Conservation (phyloP, 148 eudicot genomes). For the Amaranthus hypochondriacus region DNA sequence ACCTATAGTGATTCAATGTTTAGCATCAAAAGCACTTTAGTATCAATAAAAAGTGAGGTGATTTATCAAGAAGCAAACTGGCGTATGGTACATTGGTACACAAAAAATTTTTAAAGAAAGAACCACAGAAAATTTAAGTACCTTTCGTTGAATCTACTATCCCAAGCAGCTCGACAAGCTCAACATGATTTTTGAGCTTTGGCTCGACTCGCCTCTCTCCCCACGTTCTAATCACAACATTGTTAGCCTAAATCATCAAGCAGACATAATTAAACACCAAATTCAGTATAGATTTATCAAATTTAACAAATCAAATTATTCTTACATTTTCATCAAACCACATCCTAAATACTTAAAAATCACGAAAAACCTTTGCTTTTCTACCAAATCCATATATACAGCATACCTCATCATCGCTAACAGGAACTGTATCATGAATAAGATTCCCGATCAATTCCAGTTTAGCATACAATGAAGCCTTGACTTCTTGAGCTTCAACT, state of each 20-base stretch:
- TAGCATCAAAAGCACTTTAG: not conserved
- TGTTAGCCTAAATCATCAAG: conserved; percentile 46
- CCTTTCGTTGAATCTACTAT: conserved; percentile 81
- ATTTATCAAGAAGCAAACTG: not conserved
- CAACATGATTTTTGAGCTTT: conserved; percentile 78
- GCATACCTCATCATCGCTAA: conserved; percentile 70
- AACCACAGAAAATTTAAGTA: conserved; percentile 7
- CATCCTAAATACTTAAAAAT: not conserved
- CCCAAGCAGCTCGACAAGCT: conserved; percentile 88
- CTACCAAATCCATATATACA: not conserved
- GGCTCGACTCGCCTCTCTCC: conserved; percentile 61
- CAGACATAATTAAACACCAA: not conserved
- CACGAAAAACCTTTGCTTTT: not conserved
- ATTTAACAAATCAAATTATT: not conserved
- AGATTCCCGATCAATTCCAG: conserved; percentile 70
- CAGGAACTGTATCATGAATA: conserved; percentile 84
- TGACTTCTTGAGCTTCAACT: conserved; percentile 64
- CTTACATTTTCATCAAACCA: not conserved
- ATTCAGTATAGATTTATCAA: not conserved
- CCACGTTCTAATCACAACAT: conserved; percentile 66
- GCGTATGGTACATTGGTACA: not conserved
- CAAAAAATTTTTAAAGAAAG: not conserved
- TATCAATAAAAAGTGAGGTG: not conserved
- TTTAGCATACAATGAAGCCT: conserved; percentile 43
- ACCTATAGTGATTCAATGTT: not conserved